Base-by-base conservation (phyloP, 495 filamentous ascomycete species). In the Aspergillus nanangensis region DNA sequence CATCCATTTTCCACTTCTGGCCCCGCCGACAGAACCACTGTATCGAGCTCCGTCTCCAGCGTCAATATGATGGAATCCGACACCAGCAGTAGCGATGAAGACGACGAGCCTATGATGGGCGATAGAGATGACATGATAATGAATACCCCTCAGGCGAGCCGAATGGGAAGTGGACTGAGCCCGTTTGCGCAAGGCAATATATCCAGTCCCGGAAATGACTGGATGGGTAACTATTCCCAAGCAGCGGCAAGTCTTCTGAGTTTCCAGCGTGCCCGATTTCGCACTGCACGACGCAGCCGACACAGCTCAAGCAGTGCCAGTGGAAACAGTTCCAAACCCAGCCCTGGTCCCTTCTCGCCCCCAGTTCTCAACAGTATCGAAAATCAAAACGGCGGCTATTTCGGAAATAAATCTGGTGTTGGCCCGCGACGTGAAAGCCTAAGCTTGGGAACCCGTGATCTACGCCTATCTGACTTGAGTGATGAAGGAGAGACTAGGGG, bases 31-130 rank as follows among this genome's bases (percentile, higher is more conserved):
- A 81, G 80, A 35, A 80, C 80, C 43, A 75, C 78, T 3, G 77
- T 90, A 27, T 90, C 88, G n/a, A 88, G 87, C 63, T 95, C 88
- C 1, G 67, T 94, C 8, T 88, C 89, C 0, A 95, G 88, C 56
- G 77, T 89, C 19, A 87, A 85, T 53, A 87, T 91, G 74, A 68
- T 90, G 47, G 79, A 79, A 18, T 87, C 83, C 0, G 88, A 91
- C 45, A 85, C 84, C n/a, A 86, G 83, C 27, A 76, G 72, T 44
- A 88, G 82, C 40, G 82, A 79, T 41, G 87, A 85, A 38, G 83
- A 87, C 13, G 87, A 89, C 47, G 88, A 89, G 54, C 67, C 77
- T 4, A 90, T 93, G 82, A 88, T 76, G 20, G 77, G 85, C 38
- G 88, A 95, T 50, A 81, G 84, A 52, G 87, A 93, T 33, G 88